Evolutionary conservation across 164 flowering plant species (phyloP).

Genomic region (Magnolia kwangsiensis): DNA sequence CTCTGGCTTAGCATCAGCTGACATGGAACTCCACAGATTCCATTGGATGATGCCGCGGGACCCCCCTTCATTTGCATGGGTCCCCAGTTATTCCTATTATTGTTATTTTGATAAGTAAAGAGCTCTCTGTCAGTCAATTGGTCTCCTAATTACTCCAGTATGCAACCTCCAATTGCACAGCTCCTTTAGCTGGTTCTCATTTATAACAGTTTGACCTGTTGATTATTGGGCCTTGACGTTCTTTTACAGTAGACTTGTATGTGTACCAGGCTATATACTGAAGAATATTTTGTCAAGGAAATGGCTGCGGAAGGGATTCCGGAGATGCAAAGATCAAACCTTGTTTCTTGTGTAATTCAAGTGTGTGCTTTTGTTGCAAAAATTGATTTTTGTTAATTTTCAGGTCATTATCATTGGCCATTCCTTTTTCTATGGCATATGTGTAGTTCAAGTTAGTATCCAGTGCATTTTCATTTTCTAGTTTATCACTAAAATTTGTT

Average conservation of each 20-base stretch:
- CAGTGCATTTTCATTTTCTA: not conserved
- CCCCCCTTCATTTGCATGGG: no score
- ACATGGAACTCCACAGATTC: no score
- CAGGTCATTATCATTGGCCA: not conserved
- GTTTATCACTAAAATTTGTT: not conserved
- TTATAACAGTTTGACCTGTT: no score
- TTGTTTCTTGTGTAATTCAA: constrained; percentile 87
- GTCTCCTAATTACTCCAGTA: no score
- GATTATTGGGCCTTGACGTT: not conserved
- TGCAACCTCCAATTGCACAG: no score
- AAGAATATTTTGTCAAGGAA: constrained; percentile 70
- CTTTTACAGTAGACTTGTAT: not conserved
- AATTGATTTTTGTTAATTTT: not conserved
- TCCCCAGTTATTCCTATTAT: no score
- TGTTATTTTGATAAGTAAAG: no score
- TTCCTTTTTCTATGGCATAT: not conserved
- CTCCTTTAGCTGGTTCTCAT: no score
- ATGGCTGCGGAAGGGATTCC: constrained; percentile 86
- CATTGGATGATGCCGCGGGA: no score
- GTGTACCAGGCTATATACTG: constrained; percentile 76
- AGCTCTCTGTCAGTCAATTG: no score
- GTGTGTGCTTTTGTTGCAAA: constrained; percentile 29
- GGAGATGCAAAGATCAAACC: constrained; percentile 93
- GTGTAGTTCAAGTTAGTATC: not conserved
- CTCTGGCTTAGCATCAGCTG: no score